Evolutionary conservation across 805 yeast species (phyloP), one percentile per base, ranked within the genome.

Genomic region (Kregervanrija delftensis): DNA sequence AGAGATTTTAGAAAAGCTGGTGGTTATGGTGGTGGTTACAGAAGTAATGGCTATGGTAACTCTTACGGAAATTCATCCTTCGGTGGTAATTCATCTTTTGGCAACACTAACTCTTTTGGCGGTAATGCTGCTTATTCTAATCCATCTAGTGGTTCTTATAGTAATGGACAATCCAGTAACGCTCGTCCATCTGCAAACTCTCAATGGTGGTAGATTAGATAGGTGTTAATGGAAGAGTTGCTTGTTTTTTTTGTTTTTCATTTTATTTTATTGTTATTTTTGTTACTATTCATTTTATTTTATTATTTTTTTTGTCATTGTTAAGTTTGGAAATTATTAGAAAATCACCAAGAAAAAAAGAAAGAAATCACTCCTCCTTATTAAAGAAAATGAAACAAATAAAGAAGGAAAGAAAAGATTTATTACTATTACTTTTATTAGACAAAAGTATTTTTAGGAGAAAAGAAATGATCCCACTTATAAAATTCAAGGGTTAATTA

Each of bases 1-100:
- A 51, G 57, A 42, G 51, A 49, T 40, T 55, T 44, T 39, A 55
- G 48, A 56, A 69, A 76, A 65, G 81, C 74, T 35, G 61, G 66
- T 42, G 60, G 60, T 39, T 47, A 50, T 36, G 51, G 50, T 37
- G 33, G 51, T 33, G 54, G 53, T 42, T 37, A 36, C 45, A 37
- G 45, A 36, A 33, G 45, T 16, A 32, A 51, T 49, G 62, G 64
- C 46, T 54, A 55, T 17, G 59, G 62, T 40, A 49, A 59, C 47
- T 49, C 49, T 11, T 46, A 46, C 46, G 56, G 61, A 53, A 45
- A 53, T 54, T 47, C 48, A 46, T 45, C 49, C 46, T 41, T 49
- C 49, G 44, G 48, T 43, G 58, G 53, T 22, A 42, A 48, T 32
- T 51, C 49, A 46, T 51, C 53, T 47, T 59, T 66, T 44, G 60